Evolutionary conservation across 2,329 filamentous ascomycete species (phyloP).

Genomic region (Botrytis elliptica): DNA sequence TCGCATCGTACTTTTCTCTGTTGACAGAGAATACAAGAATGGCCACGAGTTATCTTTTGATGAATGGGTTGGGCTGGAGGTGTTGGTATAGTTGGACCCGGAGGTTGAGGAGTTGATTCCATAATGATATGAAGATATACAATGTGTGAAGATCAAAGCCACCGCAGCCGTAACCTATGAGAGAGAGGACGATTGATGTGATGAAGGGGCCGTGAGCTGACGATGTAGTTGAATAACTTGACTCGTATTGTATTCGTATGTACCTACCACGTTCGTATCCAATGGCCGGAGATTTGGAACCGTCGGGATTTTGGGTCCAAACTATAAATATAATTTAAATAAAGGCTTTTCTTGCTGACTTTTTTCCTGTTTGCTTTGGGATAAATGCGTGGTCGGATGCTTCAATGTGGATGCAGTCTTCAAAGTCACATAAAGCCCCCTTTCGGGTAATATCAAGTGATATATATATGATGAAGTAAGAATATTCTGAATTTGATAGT

Average conservation of each 20-base stretch:
- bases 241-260: neutral
- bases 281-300: neutral
- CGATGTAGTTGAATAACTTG: neutral
- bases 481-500: no score
- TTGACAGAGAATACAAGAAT: constrained; percentile 37
- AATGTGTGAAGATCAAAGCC: neutral
- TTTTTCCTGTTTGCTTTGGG: neutral
- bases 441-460: neutral
- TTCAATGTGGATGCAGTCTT: neutral
- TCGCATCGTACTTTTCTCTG: constrained; percentile 39
- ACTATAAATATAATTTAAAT: neutral
- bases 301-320: neutral
- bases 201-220: constrained; percentile 39
- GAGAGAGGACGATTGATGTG: constrained; percentile 12
- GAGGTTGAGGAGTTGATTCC: constrained; percentile 19
- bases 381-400: neutral
- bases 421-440: neutral
- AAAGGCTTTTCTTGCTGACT: neutral
- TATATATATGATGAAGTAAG: neutral
- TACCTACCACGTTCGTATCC: neutral
- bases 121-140: neutral
- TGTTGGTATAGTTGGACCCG: neutral
- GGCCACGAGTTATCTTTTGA: constrained; percentile 31
- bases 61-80: constrained; percentile 3
- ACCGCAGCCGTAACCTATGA: no score